Base-by-base conservation (phyloP, 371 early-diverging fungal species). In the Lichtheimia corymbifera region DNA sequence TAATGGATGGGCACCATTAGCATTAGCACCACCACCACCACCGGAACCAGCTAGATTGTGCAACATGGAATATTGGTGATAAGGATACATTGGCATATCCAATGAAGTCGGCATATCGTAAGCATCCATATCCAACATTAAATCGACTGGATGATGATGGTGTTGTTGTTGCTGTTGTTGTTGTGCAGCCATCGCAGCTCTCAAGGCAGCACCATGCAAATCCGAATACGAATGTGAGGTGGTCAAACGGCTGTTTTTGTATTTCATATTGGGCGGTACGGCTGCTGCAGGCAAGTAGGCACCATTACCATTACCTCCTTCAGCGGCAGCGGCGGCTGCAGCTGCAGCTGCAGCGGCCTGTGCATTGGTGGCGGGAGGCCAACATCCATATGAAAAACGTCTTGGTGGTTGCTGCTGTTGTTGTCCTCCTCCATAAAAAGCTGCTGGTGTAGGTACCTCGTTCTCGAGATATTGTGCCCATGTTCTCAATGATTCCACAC, bases 381-480 rank as follows among this genome's bases (percentile, higher is more conserved):
- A 71, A 11, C 47, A 47, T 47, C 69, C 68, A 57, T 71, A 67
- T 41, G 71, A 67, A 47, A 64, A 71, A 27, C 71, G 58, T 30
- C 72, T 28, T n/a, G 64, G 43, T 47, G 47, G 47, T 47, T n/a
- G 47, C 2, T 47, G 47, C 14, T n/a, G 47, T 11, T 47, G 47
- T 22, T 11, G 11, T 9, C 35, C 11, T 35, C 14, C 57, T 58
- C 64, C 68, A 65, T 62, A 67, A 50, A 66, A 68, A 27, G 65
- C 65, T 35, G 65, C 62, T 22, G 62, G 72, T 52, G 57, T 40
- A 63, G 61, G 55, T 49, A 55, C 54, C 14, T 62, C 30, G 5
- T 56, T 64, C 13, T 70, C 74, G 20, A 74, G 53, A 51, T 68
- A 79, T 30, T 79, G 82, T 11, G 76, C 75, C 82, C 82, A 82